Conservation (phyloP, 257 asterid genomes). For the Paraleonurus japonicus region DNA sequence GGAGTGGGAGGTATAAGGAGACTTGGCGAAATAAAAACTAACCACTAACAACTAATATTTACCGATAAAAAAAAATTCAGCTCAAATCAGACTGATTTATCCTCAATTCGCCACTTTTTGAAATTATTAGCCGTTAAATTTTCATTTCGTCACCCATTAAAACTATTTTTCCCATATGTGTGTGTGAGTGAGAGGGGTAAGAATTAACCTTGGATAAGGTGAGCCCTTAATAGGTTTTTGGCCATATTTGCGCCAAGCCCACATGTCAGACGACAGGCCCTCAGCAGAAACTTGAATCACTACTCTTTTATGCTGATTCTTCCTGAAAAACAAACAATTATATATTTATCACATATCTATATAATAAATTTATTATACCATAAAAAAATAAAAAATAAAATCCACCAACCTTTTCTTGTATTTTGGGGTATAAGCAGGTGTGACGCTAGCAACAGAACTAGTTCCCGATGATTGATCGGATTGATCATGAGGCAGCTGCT, state of each 20-base stretch:
- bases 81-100: too few relatives aligned
- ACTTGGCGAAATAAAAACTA: too few relatives aligned
- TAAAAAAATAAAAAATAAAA: too few relatives aligned
- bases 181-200: not conserved
- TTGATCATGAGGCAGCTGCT: constrained; percentile 1
- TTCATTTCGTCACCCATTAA: too few relatives aligned
- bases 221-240: constrained; percentile 98
- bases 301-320: constrained; percentile 80
- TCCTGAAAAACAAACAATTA: constrained; percentile 41
- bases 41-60: too few relatives aligned
- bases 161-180: too few relatives aligned
- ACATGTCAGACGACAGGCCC: constrained; percentile 71
- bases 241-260: constrained; percentile 99
- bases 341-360: not conserved
- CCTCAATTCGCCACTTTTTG: too few relatives aligned
- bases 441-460: constrained; percentile 19
- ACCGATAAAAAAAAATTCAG: too few relatives aligned
- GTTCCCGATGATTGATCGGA: constrained; percentile 33
- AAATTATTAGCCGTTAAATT: too few relatives aligned
- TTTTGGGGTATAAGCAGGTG: constrained; percentile 46
- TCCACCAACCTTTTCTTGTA: constrained; percentile 68
- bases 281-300: constrained; percentile 67
- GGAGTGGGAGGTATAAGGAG: too few relatives aligned
- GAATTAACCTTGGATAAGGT: constrained; percentile 76
- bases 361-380: not conserved